Percentiles rank a stretch among this genome's conserved stretches.
phyloP scores from a whole-genome alignment of 345 rosid species.

The Erysimum cheiranthoides region DNA sequence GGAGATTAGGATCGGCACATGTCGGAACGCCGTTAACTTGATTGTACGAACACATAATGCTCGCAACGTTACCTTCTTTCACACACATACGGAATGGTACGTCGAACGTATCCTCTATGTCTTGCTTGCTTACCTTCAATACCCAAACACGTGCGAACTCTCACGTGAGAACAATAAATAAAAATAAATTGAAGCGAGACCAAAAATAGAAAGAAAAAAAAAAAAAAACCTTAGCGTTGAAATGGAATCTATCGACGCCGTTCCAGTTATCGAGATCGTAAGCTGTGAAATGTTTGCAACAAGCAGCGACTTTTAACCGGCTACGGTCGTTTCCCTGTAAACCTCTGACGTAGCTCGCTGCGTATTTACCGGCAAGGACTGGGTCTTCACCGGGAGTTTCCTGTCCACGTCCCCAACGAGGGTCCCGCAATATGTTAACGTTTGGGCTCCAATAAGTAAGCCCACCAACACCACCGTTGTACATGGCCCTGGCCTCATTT shows the following conservation, averaged over 20 bases:
- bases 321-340: slow-evolving; percentile 65
- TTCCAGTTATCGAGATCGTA: slow-evolving; percentile 92
- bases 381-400: slow-evolving; percentile 98
- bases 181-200: not conserved
- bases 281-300: slow-evolving; percentile 92
- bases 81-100: slow-evolving; percentile 86
- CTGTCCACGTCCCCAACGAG: slow-evolving; percentile 93
- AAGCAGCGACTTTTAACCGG: slow-evolving; percentile 80
- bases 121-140: slow-evolving; percentile 78
- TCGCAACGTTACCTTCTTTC: slow-evolving; percentile 76
- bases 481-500: slow-evolving; percentile 80
- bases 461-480: slow-evolving; percentile 70
- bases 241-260: slow-evolving; percentile 75
- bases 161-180: slow-evolving; percentile 17
- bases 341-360: slow-evolving; percentile 77
- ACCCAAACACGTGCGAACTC: slow-evolving; percentile 21
- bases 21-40: slow-evolving; percentile 87
- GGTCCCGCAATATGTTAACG: slow-evolving; percentile 80
- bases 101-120: slow-evolving; percentile 75
- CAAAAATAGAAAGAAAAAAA: too few relatives aligned
- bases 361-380: slow-evolving; percentile 68
- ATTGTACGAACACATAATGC: slow-evolving; percentile 94
- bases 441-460: slow-evolving; percentile 87
- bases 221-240: slow-evolving; percentile 68
- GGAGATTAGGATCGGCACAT: slow-evolving; percentile 79